Evolutionary conservation across 2,329 filamentous ascomycete species (phyloP).

Genomic region (Aspergillus pseudoviridinutans): DNA sequence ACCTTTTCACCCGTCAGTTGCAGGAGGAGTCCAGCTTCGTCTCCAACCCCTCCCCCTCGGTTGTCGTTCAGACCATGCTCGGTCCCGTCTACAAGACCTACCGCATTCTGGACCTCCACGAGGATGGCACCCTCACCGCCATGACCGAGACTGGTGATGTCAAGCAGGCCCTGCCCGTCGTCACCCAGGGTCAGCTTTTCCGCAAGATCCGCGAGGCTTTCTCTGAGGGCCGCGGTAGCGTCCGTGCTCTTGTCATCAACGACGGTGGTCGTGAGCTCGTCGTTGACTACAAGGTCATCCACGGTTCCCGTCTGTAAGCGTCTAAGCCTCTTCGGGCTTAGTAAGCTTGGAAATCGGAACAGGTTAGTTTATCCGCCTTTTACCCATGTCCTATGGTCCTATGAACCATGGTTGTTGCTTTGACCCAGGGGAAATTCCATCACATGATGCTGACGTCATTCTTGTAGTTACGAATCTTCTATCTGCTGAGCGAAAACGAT

Average conservation of each 20-base stretch:
- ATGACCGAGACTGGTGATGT: constrained; percentile 99
- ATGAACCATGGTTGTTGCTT: background rate
- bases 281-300: constrained; percentile 98
- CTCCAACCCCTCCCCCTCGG: constrained; percentile 92
- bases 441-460: background rate
- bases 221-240: constrained; percentile 84
- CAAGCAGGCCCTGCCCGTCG: constrained; percentile 89
- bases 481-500: background rate
- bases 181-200: constrained; percentile 91
- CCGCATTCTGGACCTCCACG: constrained; percentile 95
- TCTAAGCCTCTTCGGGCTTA: constrained; percentile 11
- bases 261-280: constrained; percentile 90
- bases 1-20: constrained; percentile 99
- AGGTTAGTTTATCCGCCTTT: constrained; percentile 1
- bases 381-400: background rate
- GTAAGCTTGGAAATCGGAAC: background rate
- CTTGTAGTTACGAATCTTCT: background rate
- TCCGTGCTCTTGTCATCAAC: constrained; percentile 92
- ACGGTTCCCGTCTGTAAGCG: constrained; percentile 64
- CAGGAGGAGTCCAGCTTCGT: constrained; percentile 98
- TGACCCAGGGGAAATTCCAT: background rate
- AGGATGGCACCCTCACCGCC: constrained; percentile 76
- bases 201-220: constrained; percentile 77
- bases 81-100: constrained; percentile 99
- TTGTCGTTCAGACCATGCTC: constrained; percentile 99